phyloP scores from a whole-genome alignment of 768 basidiomycete species.

The Suillus plorans region DNA sequence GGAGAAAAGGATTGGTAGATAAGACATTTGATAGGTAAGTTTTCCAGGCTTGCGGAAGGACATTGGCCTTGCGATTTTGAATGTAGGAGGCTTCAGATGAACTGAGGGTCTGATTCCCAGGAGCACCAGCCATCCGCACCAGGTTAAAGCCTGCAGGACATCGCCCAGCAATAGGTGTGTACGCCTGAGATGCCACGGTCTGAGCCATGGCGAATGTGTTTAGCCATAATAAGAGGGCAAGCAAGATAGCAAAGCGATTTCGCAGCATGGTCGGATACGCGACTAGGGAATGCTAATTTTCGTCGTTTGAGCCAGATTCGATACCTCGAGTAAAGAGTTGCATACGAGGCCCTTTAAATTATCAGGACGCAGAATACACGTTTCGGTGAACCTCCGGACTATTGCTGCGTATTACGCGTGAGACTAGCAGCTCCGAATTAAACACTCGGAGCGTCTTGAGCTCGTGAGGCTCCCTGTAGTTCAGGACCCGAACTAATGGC shows the following conservation, averaged over 20 bases:
- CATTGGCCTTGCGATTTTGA: slow-evolving; percentile 28
- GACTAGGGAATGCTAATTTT: neutral
- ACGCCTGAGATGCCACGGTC: slow-evolving; percentile 23
- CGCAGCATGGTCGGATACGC: neutral
- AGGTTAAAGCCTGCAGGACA: slow-evolving; percentile 27
- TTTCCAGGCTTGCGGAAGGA: slow-evolving; percentile 40
- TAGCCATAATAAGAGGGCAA: slow-evolving; percentile 5
- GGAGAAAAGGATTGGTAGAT: slow-evolving; percentile 27
- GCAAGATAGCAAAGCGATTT: slow-evolving; percentile 3
- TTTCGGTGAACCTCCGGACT: neutral
- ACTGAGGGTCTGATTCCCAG: slow-evolving; percentile 35
- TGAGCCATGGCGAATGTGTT: slow-evolving; percentile 17
- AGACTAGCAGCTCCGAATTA: neutral
- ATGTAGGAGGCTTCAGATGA: slow-evolving; percentile 38
- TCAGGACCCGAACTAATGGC: neutral
- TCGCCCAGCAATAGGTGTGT: slow-evolving; percentile 18
- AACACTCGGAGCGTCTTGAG: no score
- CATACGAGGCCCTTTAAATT: no score
- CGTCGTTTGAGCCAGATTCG: no score
- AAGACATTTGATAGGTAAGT: slow-evolving; percentile 39
- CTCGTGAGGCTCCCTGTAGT: neutral
- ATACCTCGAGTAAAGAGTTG: neutral
- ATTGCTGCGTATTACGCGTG: neutral
- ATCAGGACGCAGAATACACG: neutral
- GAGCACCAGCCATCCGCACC: slow-evolving; percentile 28